Evolutionary conservation across 352 stramenopile species (phyloP).

Genomic region (Blastocystis sp.): DNA sequence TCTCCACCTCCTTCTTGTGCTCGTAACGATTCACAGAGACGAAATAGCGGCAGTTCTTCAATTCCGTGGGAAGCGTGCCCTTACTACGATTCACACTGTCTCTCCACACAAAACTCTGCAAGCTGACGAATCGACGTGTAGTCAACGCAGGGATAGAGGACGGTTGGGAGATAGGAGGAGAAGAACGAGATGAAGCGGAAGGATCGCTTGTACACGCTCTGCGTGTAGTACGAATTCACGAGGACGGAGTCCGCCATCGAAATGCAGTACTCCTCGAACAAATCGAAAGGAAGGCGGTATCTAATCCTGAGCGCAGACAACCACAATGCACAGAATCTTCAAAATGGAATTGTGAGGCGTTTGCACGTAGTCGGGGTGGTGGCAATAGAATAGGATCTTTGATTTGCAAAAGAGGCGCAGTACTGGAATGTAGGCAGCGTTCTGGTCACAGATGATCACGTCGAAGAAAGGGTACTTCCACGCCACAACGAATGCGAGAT

Average conservation of each 20-base stretch:
- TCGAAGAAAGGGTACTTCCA: constrained; percentile 73
- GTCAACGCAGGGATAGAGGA: constrained; percentile 90
- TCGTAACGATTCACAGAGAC: constrained; percentile 97
- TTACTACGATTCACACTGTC: constrained; percentile 10
- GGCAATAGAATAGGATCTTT: constrained; percentile 94
- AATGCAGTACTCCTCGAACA: constrained; percentile 90
- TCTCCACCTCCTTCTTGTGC: constrained; percentile 94
- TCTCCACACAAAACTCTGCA: constrained; percentile 60
- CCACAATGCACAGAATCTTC: constrained; percentile 78
- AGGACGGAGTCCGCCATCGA: constrained; percentile 88
- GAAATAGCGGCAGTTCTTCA: constrained; percentile 78
- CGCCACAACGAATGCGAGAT: constrained; percentile 81
- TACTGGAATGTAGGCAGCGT: constrained; percentile 78
- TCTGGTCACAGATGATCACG: constrained; percentile 77
- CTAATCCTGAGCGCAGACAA: constrained; percentile 81
- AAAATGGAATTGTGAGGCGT: constrained; percentile 77
- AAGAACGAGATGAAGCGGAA: constrained; percentile 82
- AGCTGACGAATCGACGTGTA: constrained; percentile 47
- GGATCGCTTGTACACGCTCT: constrained; percentile 84
- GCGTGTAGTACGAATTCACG: constrained; percentile 94
- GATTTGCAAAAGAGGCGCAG: constrained; percentile 73
- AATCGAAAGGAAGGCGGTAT: constrained; percentile 90
- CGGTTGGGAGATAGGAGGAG: constrained; percentile 78
- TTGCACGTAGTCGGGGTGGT: constrained; percentile 97
- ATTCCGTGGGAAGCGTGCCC: not conserved